Conservation (phyloP, 345 rosid genomes). For the Eucalyptus coolabah region DNA sequence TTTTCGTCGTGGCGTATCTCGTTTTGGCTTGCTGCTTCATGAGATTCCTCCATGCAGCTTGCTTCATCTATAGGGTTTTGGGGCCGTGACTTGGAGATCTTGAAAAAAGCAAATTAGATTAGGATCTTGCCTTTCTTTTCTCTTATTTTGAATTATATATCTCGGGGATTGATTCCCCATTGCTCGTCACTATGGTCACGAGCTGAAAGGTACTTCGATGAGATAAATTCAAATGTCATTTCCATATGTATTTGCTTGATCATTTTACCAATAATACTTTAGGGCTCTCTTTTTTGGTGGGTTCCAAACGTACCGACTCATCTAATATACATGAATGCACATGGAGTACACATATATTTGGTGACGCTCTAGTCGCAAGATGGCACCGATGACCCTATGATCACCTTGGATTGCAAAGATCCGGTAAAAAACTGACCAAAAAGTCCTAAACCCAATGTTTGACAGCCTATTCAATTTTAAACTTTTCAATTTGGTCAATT, state of each 20-base stretch:
- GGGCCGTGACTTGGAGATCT: neutral
- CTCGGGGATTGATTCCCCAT: neutral
- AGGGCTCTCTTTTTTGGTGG: neutral
- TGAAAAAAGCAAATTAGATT: neutral
- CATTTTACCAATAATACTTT: neutral
- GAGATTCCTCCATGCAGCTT: neutral
- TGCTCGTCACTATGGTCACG: neutral
- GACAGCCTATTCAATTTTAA: rapidly evolving
- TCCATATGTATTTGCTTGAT: neutral
- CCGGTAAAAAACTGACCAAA: rapidly evolving
- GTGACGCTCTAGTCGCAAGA: neutral
- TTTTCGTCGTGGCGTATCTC: neutral
- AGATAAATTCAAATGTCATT: neutral
- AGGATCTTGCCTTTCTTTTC: neutral
- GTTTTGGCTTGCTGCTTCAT: neutral
- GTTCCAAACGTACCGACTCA: rapidly evolving
- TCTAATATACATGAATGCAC: neutral
- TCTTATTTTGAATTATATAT: neutral
- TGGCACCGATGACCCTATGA: neutral
- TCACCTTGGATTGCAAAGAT: neutral
- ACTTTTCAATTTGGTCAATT: neutral
- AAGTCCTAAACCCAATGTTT: no score
- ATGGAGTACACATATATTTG: neutral
- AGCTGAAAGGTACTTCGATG: neutral
- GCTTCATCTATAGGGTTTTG: neutral